Evolutionary conservation across 2,329 filamentous ascomycete genomes (phyloP).

Genomic region (Dendryphion nanum): DNA sequence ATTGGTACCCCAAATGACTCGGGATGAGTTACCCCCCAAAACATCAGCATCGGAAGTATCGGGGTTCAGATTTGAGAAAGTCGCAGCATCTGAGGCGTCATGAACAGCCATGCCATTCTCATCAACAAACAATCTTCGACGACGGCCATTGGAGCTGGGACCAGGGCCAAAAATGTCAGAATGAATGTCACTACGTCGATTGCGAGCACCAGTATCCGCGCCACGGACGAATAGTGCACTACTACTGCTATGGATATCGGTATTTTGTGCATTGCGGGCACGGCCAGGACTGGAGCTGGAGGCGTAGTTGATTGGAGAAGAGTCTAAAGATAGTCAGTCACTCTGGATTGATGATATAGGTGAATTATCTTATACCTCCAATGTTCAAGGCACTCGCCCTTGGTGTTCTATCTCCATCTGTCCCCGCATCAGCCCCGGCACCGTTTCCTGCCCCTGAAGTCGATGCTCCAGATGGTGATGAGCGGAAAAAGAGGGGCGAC

Average conservation of each 20-base stretch:
- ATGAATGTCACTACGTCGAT: constrained; percentile 81
- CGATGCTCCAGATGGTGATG: constrained; percentile 53
- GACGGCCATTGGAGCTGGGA: constrained; percentile 46
- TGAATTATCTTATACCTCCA: constrained; percentile 55
- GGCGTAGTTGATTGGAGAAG: constrained; percentile 88
- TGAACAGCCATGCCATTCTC: constrained; percentile 60
- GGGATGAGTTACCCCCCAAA: constrained; percentile 76
- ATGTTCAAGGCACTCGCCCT: constrained; percentile 61
- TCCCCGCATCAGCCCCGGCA: constrained; percentile 36
- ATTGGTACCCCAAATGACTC: constrained; percentile 95
- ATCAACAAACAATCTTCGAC: constrained; percentile 63
- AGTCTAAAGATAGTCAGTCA: constrained; percentile 57
- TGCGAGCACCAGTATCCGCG: constrained; percentile 55
- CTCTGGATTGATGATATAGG: neutral
- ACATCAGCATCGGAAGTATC: constrained; percentile 89
- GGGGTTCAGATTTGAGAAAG: constrained; percentile 69
- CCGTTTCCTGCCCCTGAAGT: constrained; percentile 40
- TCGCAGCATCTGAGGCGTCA: constrained; percentile 57
- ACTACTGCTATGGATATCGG: constrained; percentile 76
- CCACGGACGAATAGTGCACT: constrained; percentile 81
- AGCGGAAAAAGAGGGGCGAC: constrained; percentile 77
- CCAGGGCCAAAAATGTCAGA: constrained; percentile 65
- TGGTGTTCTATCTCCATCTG: constrained; percentile 68
- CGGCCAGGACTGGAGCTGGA: constrained; percentile 84
- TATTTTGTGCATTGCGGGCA: constrained; percentile 57